phyloP scores from a whole-genome alignment of 2,329 filamentous ascomycete species.

The Onygenales sp. region DNA sequence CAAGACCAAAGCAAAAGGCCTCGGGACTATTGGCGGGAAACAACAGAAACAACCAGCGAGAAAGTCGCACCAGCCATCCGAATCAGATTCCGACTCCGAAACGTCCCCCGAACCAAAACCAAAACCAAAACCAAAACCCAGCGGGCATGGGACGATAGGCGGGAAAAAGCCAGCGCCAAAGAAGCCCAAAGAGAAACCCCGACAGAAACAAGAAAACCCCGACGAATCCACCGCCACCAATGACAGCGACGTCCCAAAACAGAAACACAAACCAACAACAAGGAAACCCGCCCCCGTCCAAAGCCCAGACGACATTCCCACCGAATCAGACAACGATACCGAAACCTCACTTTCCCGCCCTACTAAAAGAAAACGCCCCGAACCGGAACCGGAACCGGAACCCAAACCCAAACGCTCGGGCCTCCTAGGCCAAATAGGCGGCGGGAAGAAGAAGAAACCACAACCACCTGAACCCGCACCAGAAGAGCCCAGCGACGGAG shows the following conservation, averaged over 20 bases:
- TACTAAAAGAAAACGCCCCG: conserved; percentile 5
- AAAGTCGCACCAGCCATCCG: neutral
- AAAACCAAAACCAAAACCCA: neutral
- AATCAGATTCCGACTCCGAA: neutral
- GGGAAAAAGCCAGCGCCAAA: neutral
- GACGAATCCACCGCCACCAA: conserved; percentile 4
- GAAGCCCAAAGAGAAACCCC: conserved; percentile 2
- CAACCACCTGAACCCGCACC: neutral
- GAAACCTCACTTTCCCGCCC: neutral
- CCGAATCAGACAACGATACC: conserved; percentile 8
- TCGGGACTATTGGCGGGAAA: conserved; percentile 10
- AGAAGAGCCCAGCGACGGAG: conserved; percentile 4
- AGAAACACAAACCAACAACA: neutral
- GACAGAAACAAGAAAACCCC: neutral
- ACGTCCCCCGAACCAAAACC: neutral
- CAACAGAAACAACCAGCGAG: neutral
- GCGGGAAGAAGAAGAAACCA: conserved; percentile 3
- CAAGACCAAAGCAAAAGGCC: conserved; percentile 6
- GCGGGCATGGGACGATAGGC: neutral
- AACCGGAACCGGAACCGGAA: conserved; percentile 10
- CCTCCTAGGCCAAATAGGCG: conserved; percentile 27
- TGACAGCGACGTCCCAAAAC: neutral
- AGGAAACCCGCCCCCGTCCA: neutral
- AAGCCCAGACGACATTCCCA: neutral
- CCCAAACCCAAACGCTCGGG: conserved; percentile 15